These are phyloP conservation scores for Malassezia obtusa DNA, from an alignment of 1,284 basidiomycete genomes.

Conservation along the genomic window DNA sequence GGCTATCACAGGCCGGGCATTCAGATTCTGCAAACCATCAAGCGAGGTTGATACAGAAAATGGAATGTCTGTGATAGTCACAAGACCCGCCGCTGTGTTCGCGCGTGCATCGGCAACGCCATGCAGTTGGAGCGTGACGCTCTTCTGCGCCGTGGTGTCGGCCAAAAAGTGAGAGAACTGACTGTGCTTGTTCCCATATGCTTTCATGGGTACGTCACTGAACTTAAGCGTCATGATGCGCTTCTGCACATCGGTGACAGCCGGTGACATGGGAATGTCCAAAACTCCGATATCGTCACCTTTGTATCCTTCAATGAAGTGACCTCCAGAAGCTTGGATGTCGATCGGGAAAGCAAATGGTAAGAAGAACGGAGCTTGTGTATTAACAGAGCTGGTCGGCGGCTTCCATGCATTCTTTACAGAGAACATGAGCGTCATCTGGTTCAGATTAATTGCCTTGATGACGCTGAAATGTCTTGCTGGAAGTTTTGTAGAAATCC, in stretches of 20 bases:
- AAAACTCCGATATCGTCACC: slow-evolving; percentile 59
- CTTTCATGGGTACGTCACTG: slow-evolving; percentile 58
- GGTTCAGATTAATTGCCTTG: slow-evolving; percentile 58
- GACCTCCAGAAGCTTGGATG: slow-evolving; percentile 58
- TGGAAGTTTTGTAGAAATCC: slow-evolving; percentile 58
- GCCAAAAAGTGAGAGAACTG: slow-evolving; percentile 60
- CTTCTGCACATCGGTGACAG: slow-evolving; percentile 58
- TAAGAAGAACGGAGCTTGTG: slow-evolving; percentile 59
- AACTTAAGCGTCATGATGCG: slow-evolving; percentile 61
- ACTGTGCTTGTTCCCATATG: slow-evolving; percentile 54
- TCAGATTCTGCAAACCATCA: slow-evolving; percentile 61
- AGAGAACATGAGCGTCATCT: slow-evolving; percentile 60
- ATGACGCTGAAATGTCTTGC: slow-evolving; percentile 62
- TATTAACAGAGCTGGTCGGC: slow-evolving; percentile 56
- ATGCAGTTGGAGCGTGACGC: slow-evolving; percentile 56
- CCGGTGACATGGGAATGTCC: slow-evolving; percentile 57
- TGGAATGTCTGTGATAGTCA: slow-evolving; percentile 55
- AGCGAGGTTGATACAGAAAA: slow-evolving; percentile 61
- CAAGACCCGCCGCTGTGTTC: slow-evolving; percentile 63
- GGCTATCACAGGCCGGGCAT: slow-evolving; percentile 57
- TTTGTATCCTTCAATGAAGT: slow-evolving; percentile 56
- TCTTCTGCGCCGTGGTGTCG: slow-evolving; percentile 56
- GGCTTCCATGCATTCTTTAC: slow-evolving; percentile 54
- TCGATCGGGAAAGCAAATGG: slow-evolving; percentile 66
- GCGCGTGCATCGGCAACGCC: slow-evolving; percentile 58